phyloP scores from a whole-genome alignment of 106 monocot species.

The Dioscorea dumetorum region DNA sequence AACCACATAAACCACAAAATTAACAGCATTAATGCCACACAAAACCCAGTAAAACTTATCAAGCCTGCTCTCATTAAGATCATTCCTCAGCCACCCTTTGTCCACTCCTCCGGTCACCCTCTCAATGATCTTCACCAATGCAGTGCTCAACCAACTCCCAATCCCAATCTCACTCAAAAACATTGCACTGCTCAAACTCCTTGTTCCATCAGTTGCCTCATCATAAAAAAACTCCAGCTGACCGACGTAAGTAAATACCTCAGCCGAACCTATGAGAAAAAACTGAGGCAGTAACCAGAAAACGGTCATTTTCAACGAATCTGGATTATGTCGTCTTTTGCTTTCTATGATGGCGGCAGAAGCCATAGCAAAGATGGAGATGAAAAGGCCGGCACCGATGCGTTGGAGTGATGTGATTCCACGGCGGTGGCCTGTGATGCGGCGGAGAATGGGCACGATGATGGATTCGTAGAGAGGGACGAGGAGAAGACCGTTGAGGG shows the following conservation, averaged over 20 bases:
- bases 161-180: slow-evolving; percentile 25
- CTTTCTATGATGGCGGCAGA: slow-evolving; percentile 23
- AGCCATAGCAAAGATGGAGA: slow-evolving; percentile 25
- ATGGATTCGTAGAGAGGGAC: slow-evolving; percentile 31
- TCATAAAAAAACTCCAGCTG: slow-evolving; percentile 58
- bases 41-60: slow-evolving; percentile 47
- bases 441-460: slow-evolving; percentile 22
- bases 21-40: slow-evolving; percentile 23
- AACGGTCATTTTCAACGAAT: slow-evolving; percentile 5
- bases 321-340: slow-evolving; percentile 1
- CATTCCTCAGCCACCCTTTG: slow-evolving; percentile 30
- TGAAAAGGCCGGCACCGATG: slow-evolving; percentile 34
- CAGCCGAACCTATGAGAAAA: slow-evolving; percentile 31
- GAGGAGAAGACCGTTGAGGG: slow-evolving; percentile 25
- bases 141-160: slow-evolving; percentile 24
- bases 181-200: slow-evolving; percentile 26
- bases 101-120: slow-evolving; percentile 14
- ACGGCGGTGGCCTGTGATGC: slow-evolving; percentile 22
- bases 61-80: slow-evolving; percentile 32
- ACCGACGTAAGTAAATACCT: slow-evolving; percentile 45
- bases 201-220: slow-evolving; percentile 37
- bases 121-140: slow-evolving; percentile 19
- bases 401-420: slow-evolving; percentile 49
- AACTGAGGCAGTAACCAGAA: slow-evolving; percentile 55
- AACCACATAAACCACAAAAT: slow-evolving; percentile 24